Evolutionary conservation across 257 asterid species (phyloP).

Genomic region (Nicotiana benthamiana): DNA sequence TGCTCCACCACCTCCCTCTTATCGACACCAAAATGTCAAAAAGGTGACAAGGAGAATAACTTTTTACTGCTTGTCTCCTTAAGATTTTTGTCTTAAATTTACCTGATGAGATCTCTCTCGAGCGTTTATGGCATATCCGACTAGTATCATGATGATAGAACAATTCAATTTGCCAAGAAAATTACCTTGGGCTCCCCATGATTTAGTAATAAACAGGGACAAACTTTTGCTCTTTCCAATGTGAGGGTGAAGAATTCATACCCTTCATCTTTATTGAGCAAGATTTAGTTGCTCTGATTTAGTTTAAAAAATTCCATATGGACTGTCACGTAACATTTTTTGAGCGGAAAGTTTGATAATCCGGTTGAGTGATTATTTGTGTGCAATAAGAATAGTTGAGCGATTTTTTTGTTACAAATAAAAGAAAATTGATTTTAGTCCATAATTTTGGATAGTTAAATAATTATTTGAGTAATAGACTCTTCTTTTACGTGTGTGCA

Average conservation of each 20-base stretch:
- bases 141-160: not conserved
- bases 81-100: not conserved
- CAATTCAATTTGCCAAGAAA: not conserved
- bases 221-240: too few relatives aligned
- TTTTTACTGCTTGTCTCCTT: not conserved
- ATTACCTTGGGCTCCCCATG: not conserved
- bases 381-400: too few relatives aligned
- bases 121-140: too few relatives aligned
- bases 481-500: too few relatives aligned
- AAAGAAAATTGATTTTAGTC: too few relatives aligned
- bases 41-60: not conserved
- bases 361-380: too few relatives aligned
- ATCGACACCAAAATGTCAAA: not conserved
- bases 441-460: too few relatives aligned
- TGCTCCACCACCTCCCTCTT: not conserved
- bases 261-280: not conserved
- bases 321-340: too few relatives aligned
- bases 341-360: too few relatives aligned
- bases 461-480: too few relatives aligned
- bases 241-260: not conserved
- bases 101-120: not conserved
- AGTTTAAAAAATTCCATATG: too few relatives aligned
- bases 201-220: not conserved
- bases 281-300: not conserved
- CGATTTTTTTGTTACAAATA: too few relatives aligned